phyloP scores from a whole-genome alignment of 371 early-diverging fungal species.

The Rozella allomycis region DNA sequence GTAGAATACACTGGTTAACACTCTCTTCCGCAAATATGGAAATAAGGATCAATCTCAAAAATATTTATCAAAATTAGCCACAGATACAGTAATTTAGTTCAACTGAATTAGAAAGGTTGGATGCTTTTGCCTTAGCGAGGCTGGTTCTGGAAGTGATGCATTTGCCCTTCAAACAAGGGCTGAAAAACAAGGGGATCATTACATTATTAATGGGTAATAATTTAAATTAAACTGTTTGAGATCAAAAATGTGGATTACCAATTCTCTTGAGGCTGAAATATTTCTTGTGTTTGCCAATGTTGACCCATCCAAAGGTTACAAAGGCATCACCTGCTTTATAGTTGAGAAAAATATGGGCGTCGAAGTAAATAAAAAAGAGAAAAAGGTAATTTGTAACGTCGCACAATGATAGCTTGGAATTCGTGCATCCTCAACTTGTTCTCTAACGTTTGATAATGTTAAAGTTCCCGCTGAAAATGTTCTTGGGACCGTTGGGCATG shows the following conservation, averaged over 20 bases:
- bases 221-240: constrained; percentile 60
- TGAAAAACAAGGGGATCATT: constrained; percentile 68
- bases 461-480: constrained; percentile 70
- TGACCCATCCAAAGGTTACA: constrained; percentile 81
- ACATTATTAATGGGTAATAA: constrained; percentile 71
- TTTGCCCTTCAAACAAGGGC: constrained; percentile 87
- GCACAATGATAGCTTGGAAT: constrained; percentile 53
- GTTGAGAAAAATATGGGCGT: constrained; percentile 89
- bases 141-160: constrained; percentile 81
- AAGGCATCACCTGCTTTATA: constrained; percentile 93
- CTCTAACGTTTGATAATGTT: constrained; percentile 76
- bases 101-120: constrained; percentile 34
- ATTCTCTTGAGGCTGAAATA: constrained; percentile 71
- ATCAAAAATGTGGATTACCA: constrained; percentile 6
- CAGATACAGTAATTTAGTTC: constrained; percentile 29
- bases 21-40: constrained; percentile 72
- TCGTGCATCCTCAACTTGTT: constrained; percentile 84
- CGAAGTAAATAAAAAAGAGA: constrained; percentile 83
- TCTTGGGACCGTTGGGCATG: constrained; percentile 81
- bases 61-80: constrained; percentile 61
- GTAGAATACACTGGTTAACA: constrained; percentile 82
- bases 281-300: constrained; percentile 94
- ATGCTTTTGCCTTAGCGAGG: constrained; percentile 84
- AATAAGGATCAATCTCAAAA: constrained; percentile 47
- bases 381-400: constrained; percentile 31